Evolutionary conservation across 2,329 filamentous ascomycete genomes (phyloP).

Genomic region (Pseudopithomyces chartarum): DNA sequence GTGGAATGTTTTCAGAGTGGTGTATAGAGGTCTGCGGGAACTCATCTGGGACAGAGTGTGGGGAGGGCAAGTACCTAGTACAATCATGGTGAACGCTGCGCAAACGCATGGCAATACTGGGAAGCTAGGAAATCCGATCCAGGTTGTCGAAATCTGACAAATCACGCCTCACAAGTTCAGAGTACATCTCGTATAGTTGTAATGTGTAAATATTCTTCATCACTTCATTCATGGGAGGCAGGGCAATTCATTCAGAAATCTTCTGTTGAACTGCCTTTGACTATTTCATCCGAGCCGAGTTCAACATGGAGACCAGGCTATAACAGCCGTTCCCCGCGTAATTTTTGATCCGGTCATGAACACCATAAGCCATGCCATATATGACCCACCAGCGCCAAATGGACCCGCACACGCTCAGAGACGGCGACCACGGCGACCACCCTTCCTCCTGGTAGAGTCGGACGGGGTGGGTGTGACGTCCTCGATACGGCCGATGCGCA

Average conservation of each 20-base stretch:
- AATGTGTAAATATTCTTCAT: slow-evolving; percentile 36
- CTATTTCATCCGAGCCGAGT: slow-evolving; percentile 38
- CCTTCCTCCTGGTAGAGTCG: slow-evolving; percentile 99
- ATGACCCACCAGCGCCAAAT: slow-evolving; percentile 41
- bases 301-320: slow-evolving; percentile 48
- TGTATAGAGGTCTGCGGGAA: slow-evolving; percentile 59
- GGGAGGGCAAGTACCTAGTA: slow-evolving; percentile 57
- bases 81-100: slow-evolving; percentile 66
- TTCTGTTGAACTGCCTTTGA: slow-evolving; percentile 45
- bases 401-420: slow-evolving; percentile 69
- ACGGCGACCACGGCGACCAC: slow-evolving; percentile 99
- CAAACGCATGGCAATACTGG: slow-evolving; percentile 57
- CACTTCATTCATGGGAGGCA: slow-evolving; percentile 26
- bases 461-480: slow-evolving; percentile 99
- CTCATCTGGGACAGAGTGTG: slow-evolving; percentile 66
- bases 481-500: slow-evolving; percentile 99
- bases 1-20: slow-evolving; percentile 57
- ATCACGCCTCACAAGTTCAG: slow-evolving; percentile 23
- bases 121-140: slow-evolving; percentile 53
- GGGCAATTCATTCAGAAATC: slow-evolving; percentile 38
- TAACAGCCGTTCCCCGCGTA: slow-evolving; percentile 47
- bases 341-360: slow-evolving; percentile 42
- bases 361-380: slow-evolving; percentile 41
- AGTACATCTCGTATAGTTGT: slow-evolving; percentile 29
- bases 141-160: slow-evolving; percentile 47